Conservation (phyloP, 2,329 filamentous ascomycete genomes). For the Claviceps monticola region DNA sequence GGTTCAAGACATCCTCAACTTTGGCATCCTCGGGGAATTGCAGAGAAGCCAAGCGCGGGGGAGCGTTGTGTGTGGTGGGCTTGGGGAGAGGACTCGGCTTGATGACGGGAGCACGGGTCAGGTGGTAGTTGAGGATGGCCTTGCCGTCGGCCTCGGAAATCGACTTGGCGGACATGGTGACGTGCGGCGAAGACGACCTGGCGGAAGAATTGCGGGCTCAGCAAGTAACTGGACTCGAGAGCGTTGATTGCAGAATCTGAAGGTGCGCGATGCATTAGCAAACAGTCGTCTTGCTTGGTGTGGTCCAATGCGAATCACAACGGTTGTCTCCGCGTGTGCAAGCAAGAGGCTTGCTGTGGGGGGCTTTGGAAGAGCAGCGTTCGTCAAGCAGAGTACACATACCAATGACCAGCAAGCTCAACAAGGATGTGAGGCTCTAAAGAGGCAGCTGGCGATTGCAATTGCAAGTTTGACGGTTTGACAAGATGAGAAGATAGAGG, state of each 20-base stretch:
- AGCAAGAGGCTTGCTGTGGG: background rate
- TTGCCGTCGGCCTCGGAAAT: slow-evolving; percentile 99
- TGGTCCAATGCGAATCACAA: background rate
- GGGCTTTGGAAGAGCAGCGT: background rate
- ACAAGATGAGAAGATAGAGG: background rate
- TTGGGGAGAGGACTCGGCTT: slow-evolving; percentile 88
- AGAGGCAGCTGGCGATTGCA: slow-evolving; percentile 1
- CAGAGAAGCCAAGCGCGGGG: slow-evolving; percentile 79
- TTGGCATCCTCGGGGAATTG: slow-evolving; percentile 83
- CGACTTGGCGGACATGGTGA: slow-evolving; percentile 57
- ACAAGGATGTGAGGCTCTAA: slow-evolving; percentile 1
- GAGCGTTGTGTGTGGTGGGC: slow-evolving; percentile 78
- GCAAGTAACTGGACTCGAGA: background rate
- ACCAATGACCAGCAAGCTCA: slow-evolving; percentile 8
- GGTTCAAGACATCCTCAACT: slow-evolving; percentile 73
- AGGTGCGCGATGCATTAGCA: slow-evolving; percentile 1
- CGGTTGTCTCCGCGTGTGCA: background rate
- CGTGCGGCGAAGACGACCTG: slow-evolving; percentile 13
- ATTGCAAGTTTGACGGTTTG: slow-evolving; percentile 1
- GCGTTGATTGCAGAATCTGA: background rate
- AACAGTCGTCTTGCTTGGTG: background rate
- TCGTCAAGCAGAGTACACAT: slow-evolving; percentile 2
- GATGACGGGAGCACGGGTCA: slow-evolving; percentile 92
- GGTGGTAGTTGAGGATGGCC: slow-evolving; percentile 99
- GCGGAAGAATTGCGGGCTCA: background rate